Evolutionary conservation across 148 eudicot genomes (phyloP).

Genomic region (Chenopodium album): DNA sequence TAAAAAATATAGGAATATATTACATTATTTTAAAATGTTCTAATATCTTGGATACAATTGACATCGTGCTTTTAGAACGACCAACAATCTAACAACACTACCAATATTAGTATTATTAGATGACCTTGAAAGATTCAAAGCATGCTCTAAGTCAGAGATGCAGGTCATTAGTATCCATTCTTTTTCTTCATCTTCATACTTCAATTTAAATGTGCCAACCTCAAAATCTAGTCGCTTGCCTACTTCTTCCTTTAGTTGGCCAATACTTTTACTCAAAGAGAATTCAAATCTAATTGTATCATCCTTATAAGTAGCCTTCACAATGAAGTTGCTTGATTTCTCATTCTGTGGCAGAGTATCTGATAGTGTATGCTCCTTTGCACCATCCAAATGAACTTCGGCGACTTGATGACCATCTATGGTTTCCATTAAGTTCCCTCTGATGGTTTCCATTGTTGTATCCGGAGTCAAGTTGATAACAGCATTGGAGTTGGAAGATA

Average conservation of each 20-base stretch:
- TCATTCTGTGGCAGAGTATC: too few relatives aligned
- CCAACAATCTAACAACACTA: too few relatives aligned
- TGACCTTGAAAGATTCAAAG: not conserved
- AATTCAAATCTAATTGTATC: not conserved
- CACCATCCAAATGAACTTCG: too few relatives aligned
- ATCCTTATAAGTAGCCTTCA: not conserved
- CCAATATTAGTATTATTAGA: not conserved
- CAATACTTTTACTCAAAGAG: not conserved
- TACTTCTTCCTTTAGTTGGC: not conserved
- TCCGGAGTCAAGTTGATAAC: not conserved
- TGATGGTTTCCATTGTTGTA: not conserved
- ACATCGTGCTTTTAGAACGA: too few relatives aligned
- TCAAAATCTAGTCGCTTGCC: not conserved
- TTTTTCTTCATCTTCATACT: not conserved
- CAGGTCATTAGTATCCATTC: not conserved
- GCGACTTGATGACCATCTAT: too few relatives aligned
- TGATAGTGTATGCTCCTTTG: too few relatives aligned
- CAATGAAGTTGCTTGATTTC: not conserved
- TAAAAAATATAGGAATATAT: too few relatives aligned
- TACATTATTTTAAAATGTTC: too few relatives aligned
- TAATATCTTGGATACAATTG: too few relatives aligned
- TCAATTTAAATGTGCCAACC: slow-evolving; percentile 1
- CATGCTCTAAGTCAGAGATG: not conserved
- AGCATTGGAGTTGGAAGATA: too few relatives aligned
- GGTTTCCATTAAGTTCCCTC: too few relatives aligned